phyloP scores from a whole-genome alignment of 2,329 filamentous ascomycete species.

The Xylariaceae sp. region DNA sequence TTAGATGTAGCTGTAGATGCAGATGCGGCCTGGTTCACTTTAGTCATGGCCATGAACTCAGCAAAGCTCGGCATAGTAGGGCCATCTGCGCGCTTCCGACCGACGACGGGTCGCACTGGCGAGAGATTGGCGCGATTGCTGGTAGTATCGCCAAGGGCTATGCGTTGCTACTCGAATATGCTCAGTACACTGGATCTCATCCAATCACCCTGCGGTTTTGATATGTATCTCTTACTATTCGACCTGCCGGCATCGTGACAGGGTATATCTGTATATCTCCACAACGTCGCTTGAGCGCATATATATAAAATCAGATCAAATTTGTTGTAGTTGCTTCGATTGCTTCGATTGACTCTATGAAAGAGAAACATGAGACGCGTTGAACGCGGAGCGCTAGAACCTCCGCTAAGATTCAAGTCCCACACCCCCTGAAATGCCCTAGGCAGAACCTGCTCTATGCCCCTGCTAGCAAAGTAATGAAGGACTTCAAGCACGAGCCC shows the following conservation, averaged over 20 bases:
- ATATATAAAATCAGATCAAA: neutral
- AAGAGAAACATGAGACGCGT: neutral
- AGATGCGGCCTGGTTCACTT: neutral
- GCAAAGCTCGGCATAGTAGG: neutral
- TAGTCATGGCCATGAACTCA: neutral
- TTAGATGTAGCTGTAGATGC: no score
- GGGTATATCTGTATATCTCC: neutral
- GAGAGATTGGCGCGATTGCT: constrained; percentile 14
- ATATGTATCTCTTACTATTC: neutral
- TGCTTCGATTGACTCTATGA: neutral
- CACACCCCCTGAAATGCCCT: constrained; percentile 1
- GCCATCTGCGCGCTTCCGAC: neutral
- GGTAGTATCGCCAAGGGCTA: constrained; percentile 6
- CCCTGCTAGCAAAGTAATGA: no score
- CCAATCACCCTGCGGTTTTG: no score
- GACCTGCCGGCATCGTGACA: constrained; percentile 1
- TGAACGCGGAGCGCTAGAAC: neutral
- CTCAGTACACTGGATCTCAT: neutral
- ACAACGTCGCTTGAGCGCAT: neutral
- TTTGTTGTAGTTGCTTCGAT: neutral
- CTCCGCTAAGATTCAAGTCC: neutral
- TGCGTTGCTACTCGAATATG: neutral
- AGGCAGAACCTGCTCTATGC: no score
- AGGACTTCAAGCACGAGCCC: neutral
- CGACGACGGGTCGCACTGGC: neutral